Evolutionary conservation across 2,329 filamentous ascomycete genomes (phyloP), one percentile per base, ranked within the genome.

Genomic region (Colletotrichum lini): DNA sequence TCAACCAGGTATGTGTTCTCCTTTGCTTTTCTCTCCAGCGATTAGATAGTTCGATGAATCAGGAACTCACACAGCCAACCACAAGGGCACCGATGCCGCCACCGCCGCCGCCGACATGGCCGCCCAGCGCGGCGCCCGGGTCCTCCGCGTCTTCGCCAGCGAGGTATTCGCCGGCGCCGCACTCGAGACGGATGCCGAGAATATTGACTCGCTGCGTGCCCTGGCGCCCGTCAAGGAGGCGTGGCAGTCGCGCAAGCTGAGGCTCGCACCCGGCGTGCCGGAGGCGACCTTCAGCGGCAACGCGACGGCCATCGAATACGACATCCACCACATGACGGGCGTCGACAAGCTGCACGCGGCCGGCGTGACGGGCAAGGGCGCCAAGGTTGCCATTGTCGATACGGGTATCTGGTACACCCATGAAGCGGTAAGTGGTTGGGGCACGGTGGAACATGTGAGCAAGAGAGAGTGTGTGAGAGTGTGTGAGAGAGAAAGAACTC

Each of bases 241-340:
- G 2, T 75, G 74, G 73, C 61, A 67, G n/a, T 63, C 65, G 4
- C 40, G 45, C 16, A 69, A 53, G 38, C 61, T 66, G 18, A 58
- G 60, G 42, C 62, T 73, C 5, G 47, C 61, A 1, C 67, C 67
- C 18, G 57, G 61, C 50, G 57, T 35, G 12, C 60, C 58, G 35
- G 26, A 53, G 13, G 63, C 62, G 0, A 60, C 56, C 2, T 71
- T 71, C 5, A 67, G 58, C 23, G 40, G 64, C 35, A 70, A 67
- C n/a, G 71, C 67, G 15, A 70, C 70, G 18, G 63, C 71, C 6
- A 70, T 70, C 30, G 80, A 79, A 57, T 82, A 82, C 57, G 79
- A 78, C 2, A 72, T 79, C 18, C 82, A 83, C 56, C 77, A 78
- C 30, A 81, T 79, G 77, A 84, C 82, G 2, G 81, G 82, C 2